phyloP scores from a whole-genome alignment of 2,329 filamentous ascomycete genomes.

The Pyrenophora seminiperda region DNA sequence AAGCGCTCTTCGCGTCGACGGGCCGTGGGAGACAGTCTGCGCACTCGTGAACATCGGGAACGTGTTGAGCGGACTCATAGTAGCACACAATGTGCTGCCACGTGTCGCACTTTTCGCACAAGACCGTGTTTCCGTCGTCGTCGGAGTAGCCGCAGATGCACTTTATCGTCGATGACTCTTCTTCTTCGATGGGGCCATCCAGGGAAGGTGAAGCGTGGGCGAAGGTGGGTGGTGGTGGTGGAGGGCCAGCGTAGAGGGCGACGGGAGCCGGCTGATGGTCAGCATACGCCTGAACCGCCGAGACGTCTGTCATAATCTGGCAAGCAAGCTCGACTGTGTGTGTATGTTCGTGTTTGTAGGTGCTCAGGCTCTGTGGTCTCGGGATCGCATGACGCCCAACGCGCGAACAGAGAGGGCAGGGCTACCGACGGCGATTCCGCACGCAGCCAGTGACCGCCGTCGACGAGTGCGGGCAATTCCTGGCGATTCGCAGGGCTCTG shows the following conservation, averaged over 20 bases:
- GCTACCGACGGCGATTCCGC: conserved; percentile 31
- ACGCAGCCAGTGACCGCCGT: conserved; percentile 31
- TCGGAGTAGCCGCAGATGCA: conserved; percentile 93
- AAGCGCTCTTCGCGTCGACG: conserved; percentile 75
- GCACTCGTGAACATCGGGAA: conserved; percentile 80
- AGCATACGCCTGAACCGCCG: conserved; percentile 50
- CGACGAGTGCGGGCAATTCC: conserved; percentile 19
- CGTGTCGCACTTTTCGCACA: conserved; percentile 92
- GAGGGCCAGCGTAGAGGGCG: conserved; percentile 37
- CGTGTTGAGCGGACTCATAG: conserved; percentile 76
- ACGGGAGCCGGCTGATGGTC: conserved; percentile 49
- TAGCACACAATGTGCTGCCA: conserved; percentile 99
- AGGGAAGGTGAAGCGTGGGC: conserved; percentile 44
- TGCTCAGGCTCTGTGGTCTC: conserved; percentile 45
- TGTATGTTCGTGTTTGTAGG: conserved; percentile 34
- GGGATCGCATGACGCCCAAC: conserved; percentile 51
- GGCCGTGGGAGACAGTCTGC: conserved; percentile 81
- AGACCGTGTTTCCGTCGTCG: conserved; percentile 97
- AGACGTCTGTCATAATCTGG: conserved; percentile 52
- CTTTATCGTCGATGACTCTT: conserved; percentile 93
- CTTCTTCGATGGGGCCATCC: conserved; percentile 60
- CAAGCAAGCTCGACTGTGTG: conserved; percentile 30
- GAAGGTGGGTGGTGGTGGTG: conserved; percentile 42
- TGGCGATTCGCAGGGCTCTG: conserved; percentile 15
- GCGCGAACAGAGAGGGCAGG: conserved; percentile 39